Base-by-base conservation (phyloP, 2,329 filamentous ascomycete species). In the Stachybotrys echinatus region DNA sequence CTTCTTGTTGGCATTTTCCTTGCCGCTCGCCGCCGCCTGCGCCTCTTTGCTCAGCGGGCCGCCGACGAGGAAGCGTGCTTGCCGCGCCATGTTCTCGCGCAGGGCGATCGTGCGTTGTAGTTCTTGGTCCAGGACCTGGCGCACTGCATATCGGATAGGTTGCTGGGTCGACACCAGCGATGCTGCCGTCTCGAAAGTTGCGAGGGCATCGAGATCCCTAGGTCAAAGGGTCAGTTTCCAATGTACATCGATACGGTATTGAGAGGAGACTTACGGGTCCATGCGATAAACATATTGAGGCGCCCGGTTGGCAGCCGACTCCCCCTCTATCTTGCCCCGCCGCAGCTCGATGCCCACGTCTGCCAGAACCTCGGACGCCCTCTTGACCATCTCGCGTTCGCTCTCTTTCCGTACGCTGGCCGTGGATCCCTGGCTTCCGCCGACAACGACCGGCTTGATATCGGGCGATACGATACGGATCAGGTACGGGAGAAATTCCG, bases 51-150 rank as follows among this genome's bases (percentile, higher is more conserved):
- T 37, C 67, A 57, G 64, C 17, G 49, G 47, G 71, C 60, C 58
- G 57, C 74, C 81, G n/a, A 75, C 81, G 40, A 69, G 72, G 64
- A 84, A 85, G 3, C 86, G 77, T 8, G 84, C 81, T 59, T 88
- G 81, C 2, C 88, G 75, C 1, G 83, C 78, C 4, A 81, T 77
- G 52, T 81, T 81, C 46, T 88, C 85, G 14, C 86, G 84, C 31
- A 83, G 73, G 23, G 80, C 72, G 12, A 85, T 79, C 45, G 89
- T 86, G 61, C 87, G 89, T 52, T 82, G 83, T 59, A 92, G 88
- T 66, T 97, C 92, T 65, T 94, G 89, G 61, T 96, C 91, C 1
- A 99, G 78, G 8, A 96, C 92, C 66, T 96, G 92, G 20, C 94
- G 85, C 6, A 99, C 87, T 2, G 92, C 92, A 62, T 90, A 99